Percentiles rank a stretch among this genome's conserved stretches.
Conservation (phyloP, 805 yeast species). For the Candida railenensis region DNA sequence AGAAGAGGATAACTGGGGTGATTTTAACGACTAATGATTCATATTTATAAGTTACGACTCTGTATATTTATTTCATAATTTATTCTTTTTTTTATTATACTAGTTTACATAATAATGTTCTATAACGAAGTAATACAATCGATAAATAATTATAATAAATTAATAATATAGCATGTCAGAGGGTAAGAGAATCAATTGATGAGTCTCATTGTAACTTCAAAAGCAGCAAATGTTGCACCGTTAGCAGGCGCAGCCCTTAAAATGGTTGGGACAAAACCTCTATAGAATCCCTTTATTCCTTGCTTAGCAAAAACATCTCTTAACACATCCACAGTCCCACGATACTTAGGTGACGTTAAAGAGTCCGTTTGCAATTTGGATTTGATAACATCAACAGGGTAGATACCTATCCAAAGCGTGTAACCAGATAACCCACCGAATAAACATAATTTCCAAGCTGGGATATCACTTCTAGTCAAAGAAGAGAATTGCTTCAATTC, state of each 20-base stretch:
- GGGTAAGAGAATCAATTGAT: too few species aligned
- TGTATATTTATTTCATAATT: background rate
- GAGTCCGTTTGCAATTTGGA: constrained; percentile 76
- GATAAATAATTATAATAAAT: background rate
- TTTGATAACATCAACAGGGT: constrained; percentile 90
- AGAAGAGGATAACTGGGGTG: background rate
- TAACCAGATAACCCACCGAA: constrained; percentile 93
- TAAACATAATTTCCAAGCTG: constrained; percentile 81
- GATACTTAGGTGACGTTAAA: constrained; percentile 58
- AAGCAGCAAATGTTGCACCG: constrained; percentile 93
- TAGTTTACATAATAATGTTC: too few species aligned
- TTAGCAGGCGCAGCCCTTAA: constrained; percentile 98
- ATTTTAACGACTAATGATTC: too few species aligned
- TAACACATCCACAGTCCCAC: constrained; percentile 58
- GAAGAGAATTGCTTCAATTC: constrained; percentile 48
- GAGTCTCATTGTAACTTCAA: constrained; percentile 82
- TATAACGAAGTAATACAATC: background rate
- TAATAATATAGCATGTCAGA: background rate
- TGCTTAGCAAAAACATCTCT: constrained; percentile 49
- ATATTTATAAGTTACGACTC: too few species aligned
- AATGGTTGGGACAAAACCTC: constrained; percentile 90
- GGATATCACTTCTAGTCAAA: constrained; percentile 65
- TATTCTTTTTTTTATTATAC: too few species aligned
- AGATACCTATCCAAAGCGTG: constrained; percentile 78
- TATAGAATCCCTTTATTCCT: constrained; percentile 79